Evolutionary conservation across 1,284 basidiomycete species (phyloP), one percentile per base, ranked within the genome.

Genomic region (Laetiporus sulphureus): DNA sequence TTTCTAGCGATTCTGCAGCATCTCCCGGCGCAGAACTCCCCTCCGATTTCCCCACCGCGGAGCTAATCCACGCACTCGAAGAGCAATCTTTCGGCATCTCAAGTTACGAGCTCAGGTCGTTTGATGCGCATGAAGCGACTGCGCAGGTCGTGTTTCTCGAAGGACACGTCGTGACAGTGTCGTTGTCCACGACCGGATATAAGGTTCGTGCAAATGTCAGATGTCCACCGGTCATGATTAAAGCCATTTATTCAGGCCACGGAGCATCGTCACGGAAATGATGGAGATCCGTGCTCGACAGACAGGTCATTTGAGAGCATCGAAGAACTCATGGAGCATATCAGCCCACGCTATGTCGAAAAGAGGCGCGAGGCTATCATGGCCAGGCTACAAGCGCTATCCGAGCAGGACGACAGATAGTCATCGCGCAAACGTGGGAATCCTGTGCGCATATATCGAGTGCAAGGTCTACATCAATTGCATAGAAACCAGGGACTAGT

Each of bases 41-140:
- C 49, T 25, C 53, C 51, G 30, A 33, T 31, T 83, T 83, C 59
- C 75, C 67, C 50, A 52, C 64, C 42, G 56, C 66, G 39, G 83
- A 85, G 55, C 66, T 85, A 22, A 62, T 59, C 18, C 63, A 65
- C 31, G 72, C 75, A 19, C 67, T 85, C 36, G 58, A 59, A 16
- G 82, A 84, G 52, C 76, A 83, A 49, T 61, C 67, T 5, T 79
- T 75, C 51, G 75, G 73, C n/a, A 68, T 85, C 43, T 53, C 62
- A 27, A 60, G 61, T 43, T 82, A 69, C 49, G 60, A 65, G 10
- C 53, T 79, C 35, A 45, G 55, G 2, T 44, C 45, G 13, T 58
- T 65, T 1, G 64, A 68, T 2, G 48, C 63, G 3, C 59, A 69
- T 40, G 69, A 76, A 48, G 76, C 81, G 8, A 62, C 60, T 12